Conservation (phyloP, 108 stramenopile species). For the Nitzschia sp. region DNA sequence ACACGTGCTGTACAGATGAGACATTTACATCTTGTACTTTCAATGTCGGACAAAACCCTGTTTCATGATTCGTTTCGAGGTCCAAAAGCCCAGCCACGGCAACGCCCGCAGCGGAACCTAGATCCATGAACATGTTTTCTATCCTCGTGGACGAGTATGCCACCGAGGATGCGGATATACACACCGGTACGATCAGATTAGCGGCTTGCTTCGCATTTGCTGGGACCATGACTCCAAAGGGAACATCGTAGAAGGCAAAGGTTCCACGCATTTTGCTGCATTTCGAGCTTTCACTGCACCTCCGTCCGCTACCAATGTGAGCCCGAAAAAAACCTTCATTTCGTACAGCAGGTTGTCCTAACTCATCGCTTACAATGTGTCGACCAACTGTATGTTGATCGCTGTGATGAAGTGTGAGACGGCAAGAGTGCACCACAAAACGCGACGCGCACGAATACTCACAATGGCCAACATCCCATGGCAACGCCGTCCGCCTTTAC, state of each 20-base stretch:
- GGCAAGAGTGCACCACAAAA: background rate
- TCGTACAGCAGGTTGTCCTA: background rate
- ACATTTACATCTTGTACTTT: constrained; percentile 6
- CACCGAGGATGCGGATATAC: constrained; percentile 2
- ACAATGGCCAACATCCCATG: constrained; percentile 18
- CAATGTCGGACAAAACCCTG: background rate
- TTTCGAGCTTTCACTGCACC: background rate
- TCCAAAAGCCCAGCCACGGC: constrained; percentile 6
- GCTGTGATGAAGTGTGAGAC: background rate
- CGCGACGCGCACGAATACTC: background rate
- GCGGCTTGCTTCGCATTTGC: background rate
- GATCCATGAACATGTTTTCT: constrained; percentile 15
- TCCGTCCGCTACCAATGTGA: background rate
- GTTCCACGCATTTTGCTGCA: background rate
- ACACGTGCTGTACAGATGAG: background rate
- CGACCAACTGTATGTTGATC: constrained; percentile 11
- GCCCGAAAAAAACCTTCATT: constrained; percentile 20
- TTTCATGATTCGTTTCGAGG: background rate
- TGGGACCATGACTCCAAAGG: constrained; percentile 15
- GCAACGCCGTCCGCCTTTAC: constrained; percentile 8
- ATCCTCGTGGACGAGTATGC: constrained; percentile 10
- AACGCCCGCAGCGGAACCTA: constrained; percentile 9
- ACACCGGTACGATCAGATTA: constrained; percentile 4
- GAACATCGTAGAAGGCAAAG: constrained; percentile 6
- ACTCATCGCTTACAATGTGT: background rate